Base-by-base conservation (phyloP, 2,329 filamentous ascomycete genomes). In the Chaetomium strumarium region DNA sequence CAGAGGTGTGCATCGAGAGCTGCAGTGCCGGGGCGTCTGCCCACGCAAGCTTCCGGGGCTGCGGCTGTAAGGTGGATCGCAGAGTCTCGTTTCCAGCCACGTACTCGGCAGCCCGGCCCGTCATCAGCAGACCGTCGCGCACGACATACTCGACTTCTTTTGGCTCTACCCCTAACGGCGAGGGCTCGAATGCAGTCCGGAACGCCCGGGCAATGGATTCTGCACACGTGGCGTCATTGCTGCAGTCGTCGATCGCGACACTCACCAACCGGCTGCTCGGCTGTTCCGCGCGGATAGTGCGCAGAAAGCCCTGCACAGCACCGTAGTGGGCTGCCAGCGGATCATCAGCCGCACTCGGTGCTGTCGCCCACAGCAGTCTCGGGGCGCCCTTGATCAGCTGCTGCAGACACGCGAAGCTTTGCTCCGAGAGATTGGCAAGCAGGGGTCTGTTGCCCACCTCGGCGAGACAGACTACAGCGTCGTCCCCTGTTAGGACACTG, bases 1-100 rank as follows among this genome's bases (percentile, higher is more conserved):
- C 51, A 16, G 46, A 31, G 7, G 37, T 51, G 7, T 45, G 41
- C 3, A 56, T 40, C 9, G 24, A 45, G 17, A 51, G 44, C 14
- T 39, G 37, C 12, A 51, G 2, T 3, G 45, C 34, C 36, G 20
- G 20, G 12, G 11, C 24, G 13, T 14, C 19, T 5, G 20, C 9
- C 45, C 45, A 39, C 12, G 34, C 19, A 16, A 12, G 19, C 11
- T 30, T 36, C 2, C 13, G 19, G 13, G 6, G 19, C 10, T 47
- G 45, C 17, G 45, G 45, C 14, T 30, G 17, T 29, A 47, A 14
- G n/a, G 31, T 8, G 14, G 45, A 47, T 8, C 14, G 34, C 12
- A 39, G 29, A 4, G 17, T 11, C 19, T 40, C 5, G n/a, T 47
- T 40, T 10, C 6, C 10, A 17, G n/a, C 45, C n/a, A 47, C 16